Evolutionary conservation across 148 eudicot genomes (phyloP), one percentile per base, ranked within the genome.

Genomic region (Nyssa sinensis): DNA sequence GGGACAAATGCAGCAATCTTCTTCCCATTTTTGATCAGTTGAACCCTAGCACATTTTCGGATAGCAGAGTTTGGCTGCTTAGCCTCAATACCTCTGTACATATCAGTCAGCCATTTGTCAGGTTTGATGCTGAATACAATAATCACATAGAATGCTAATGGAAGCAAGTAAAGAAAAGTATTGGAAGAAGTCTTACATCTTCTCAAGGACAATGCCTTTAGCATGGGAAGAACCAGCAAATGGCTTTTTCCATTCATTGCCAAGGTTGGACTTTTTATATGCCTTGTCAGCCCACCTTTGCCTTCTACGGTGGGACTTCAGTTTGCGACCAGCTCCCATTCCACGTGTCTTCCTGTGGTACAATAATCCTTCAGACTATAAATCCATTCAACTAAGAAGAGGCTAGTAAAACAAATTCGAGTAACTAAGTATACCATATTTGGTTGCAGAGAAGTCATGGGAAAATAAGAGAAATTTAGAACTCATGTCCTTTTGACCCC

Each of bases 211-310:
- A 75, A 92, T 92, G 64, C 97, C 97, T 69, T 92, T 92, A 2
- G 94, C 97, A 30, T 91, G 97, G 12, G 97, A 91, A 55, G 93
- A 91, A 0, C 97, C 97, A 51, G 94, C 87, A 65, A 91, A 91
- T 0, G 97, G 94, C 68, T 91, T 91, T 88, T 89, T 89, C 97
- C 97, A 91, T 71, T 92, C 97, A 66, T 92, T 92, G 0, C 94
- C 97, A 68, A 90, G 94, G 73, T 92, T 90, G 28, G 97, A 92
- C 81, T 92, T 92, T 82, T 92, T 92, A 82, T 92, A 92, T 2
- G 87, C 69, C 75, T 92, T 92, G 81, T 92, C 97, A 33, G 93
- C 92, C 97, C 97, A 91, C 82, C 97, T 89, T 68, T 91, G 90
- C 74, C 79, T 80, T 53, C 84, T 86, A n/a, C 94, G 94, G 84